Conservation (phyloP, 2,329 filamentous ascomycete genomes). For the Pseudogymnoascus sp. region DNA sequence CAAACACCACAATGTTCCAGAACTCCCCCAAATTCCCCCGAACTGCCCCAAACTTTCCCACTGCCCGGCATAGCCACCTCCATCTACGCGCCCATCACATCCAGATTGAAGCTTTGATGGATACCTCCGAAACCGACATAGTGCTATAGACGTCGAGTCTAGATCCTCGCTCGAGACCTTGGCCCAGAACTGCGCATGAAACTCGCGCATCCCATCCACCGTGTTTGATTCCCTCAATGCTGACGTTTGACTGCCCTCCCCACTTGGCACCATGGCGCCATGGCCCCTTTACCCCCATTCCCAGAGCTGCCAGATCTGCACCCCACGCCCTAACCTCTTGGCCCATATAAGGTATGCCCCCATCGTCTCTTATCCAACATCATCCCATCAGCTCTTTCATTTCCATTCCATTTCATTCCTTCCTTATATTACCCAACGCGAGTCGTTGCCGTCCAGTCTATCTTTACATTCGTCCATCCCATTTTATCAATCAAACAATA, state of each 20-base stretch:
- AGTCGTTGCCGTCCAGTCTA: neutral
- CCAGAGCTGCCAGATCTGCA: neutral
- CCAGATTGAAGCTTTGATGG: neutral
- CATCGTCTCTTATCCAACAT: neutral
- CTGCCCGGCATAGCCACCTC: neutral
- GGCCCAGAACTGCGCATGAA: neutral
- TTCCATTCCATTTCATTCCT: neutral
- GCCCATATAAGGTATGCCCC: slow-evolving; percentile 1
- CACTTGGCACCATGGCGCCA: neutral
- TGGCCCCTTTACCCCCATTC: neutral
- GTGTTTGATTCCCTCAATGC: neutral
- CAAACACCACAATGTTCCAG: neutral
- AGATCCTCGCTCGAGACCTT: neutral
- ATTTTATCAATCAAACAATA: neutral
- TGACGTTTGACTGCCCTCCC: neutral
- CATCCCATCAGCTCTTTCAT: neutral
- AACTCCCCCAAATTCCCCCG: no score
- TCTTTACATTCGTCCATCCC: neutral
- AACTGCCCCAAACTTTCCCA: no score
- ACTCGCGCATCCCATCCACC: neutral
- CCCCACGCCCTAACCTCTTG: neutral
- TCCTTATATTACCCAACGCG: neutral
- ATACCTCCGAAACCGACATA: neutral
- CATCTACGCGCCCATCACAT: neutral
- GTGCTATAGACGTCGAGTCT: neutral